Evolutionary conservation across 768 basidiomycete species (phyloP).

Genomic region (Suillus americanus): DNA sequence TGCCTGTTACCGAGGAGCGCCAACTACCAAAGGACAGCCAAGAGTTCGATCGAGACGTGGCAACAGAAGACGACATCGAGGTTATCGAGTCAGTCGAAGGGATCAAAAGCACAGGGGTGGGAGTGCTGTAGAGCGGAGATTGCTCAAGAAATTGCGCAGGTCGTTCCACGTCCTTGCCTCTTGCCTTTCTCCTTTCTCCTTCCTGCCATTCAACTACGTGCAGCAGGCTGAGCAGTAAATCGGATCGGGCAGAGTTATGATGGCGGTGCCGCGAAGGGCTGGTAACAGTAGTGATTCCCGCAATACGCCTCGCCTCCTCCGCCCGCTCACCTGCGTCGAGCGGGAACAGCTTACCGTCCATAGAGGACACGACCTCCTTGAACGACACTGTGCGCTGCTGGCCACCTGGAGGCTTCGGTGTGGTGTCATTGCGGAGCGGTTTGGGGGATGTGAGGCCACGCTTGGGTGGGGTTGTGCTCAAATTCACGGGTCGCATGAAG

Average conservation of each 20-base stretch:
- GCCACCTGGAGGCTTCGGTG: constrained; percentile 12
- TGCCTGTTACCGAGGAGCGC: constrained; percentile 37
- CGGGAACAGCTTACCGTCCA: constrained; percentile 61
- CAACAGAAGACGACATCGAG: constrained; percentile 26
- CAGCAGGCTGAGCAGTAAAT: constrained; percentile 46
- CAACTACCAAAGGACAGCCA: constrained; percentile 45
- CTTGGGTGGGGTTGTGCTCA: constrained; percentile 19
- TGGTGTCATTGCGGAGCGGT: constrained; percentile 8
- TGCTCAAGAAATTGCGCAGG: constrained; percentile 17
- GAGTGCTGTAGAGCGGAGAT: constrained; percentile 9
- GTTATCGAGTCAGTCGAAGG: constrained; percentile 24
- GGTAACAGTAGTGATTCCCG: constrained; percentile 22
- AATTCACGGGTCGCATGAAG: constrained; percentile 28
- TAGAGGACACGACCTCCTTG: constrained; percentile 53
- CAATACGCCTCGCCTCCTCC: constrained; percentile 30
- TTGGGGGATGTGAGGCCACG: constrained; percentile 15
- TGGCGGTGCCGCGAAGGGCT: constrained; percentile 16
- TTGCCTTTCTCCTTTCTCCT: constrained; percentile 35
- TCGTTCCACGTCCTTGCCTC: constrained; percentile 43
- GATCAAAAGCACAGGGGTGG: constrained; percentile 17
- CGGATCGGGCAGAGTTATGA: constrained; percentile 25
- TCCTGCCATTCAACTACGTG: constrained; percentile 43
- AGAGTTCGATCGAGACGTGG: constrained; percentile 37
- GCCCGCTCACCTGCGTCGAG: constrained; percentile 33
- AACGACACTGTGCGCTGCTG: constrained; percentile 46